phyloP scores from a whole-genome alignment of 108 stramenopile genomes.

The Parietichytrium sp. region DNA sequence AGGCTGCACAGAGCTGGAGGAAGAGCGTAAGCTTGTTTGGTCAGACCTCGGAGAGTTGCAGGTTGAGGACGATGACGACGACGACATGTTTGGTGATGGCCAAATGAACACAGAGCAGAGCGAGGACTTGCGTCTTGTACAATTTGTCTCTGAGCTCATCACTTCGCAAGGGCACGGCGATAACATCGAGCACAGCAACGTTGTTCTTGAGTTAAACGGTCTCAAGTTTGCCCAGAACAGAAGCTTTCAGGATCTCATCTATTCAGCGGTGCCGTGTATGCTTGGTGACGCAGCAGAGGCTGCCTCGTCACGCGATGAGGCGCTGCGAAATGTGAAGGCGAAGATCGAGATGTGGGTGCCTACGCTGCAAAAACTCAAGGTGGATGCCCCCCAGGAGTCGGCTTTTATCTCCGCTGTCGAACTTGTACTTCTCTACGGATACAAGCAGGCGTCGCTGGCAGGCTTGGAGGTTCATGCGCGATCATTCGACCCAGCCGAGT shows the following conservation, averaged over 20 bases:
- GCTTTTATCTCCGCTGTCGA: constrained; percentile 6
- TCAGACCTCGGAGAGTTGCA: not conserved
- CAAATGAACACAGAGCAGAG: too few species aligned
- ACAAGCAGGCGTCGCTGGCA: not conserved
- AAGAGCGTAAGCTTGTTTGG: not conserved
- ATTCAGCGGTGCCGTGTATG: not conserved
- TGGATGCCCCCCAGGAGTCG: not conserved
- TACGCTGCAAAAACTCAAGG: not conserved
- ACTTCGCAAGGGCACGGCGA: not conserved
- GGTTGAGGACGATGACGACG: constrained; percentile 24
- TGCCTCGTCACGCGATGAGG: not conserved
- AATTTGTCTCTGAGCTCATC: not conserved
- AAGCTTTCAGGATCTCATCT: constrained; percentile 17
- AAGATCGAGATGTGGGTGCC: not conserved
- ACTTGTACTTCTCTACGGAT: not conserved
- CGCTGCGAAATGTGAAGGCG: not conserved
- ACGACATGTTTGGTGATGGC: not conserved
- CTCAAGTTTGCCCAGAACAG: constrained; percentile 13
- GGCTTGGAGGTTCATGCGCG: not conserved
- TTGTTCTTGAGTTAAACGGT: constrained; percentile 5
- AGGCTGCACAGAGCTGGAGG: constrained; percentile 27
- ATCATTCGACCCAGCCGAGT: not conserved
- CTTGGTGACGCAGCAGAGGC: not conserved
- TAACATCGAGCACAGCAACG: not conserved
- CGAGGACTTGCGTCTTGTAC: constrained; percentile 8